A percentile compares a stretch with the other conserved stretches of the same genome.
These are phyloP conservation scores for Garcia nutans DNA, from an alignment of 345 rosid genomes.

Conservation along the genomic window DNA sequence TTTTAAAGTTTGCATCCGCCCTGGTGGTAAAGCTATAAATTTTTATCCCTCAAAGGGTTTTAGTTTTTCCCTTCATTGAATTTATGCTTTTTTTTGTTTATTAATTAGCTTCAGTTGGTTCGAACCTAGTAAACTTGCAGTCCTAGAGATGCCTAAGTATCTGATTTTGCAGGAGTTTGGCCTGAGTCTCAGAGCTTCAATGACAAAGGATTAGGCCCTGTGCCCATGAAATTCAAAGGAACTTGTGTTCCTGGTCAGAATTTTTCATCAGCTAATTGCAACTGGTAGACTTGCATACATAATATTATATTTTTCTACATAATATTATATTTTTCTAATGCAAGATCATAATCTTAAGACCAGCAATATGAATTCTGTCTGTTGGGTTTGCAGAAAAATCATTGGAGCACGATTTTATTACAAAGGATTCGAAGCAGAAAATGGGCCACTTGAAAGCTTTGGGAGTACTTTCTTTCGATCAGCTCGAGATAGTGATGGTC, in stretches of 20 bases:
- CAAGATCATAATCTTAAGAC: background rate
- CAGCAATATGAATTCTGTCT: background rate
- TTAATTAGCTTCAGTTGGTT: background rate
- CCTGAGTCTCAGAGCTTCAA: conserved; percentile 49
- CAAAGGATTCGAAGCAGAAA: conserved; percentile 41
- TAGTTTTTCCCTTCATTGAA: background rate
- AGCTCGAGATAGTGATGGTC: conserved; percentile 44
- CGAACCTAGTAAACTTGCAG: no score
- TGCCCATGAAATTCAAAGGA: conserved; percentile 49
- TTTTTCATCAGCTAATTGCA: conserved; percentile 39
- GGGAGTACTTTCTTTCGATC: conserved; percentile 37
- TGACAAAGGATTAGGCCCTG: conserved; percentile 39
- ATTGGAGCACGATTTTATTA: conserved; percentile 48
- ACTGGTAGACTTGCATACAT: conserved; percentile 26
- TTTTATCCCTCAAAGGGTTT: background rate
- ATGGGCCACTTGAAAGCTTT: conserved; percentile 38
- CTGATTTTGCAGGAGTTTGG: conserved; percentile 39
- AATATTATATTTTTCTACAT: background rate
- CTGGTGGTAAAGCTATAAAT: conserved; percentile 28
- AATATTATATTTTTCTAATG: no score
- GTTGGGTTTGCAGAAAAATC: conserved; percentile 41
- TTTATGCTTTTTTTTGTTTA: background rate
- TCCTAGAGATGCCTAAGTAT: no score
- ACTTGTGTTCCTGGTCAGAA: conserved; percentile 41
- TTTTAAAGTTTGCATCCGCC: no score